phyloP scores from a whole-genome alignment of 2,329 filamentous ascomycete species.

The Diaporthe citriasiana region DNA sequence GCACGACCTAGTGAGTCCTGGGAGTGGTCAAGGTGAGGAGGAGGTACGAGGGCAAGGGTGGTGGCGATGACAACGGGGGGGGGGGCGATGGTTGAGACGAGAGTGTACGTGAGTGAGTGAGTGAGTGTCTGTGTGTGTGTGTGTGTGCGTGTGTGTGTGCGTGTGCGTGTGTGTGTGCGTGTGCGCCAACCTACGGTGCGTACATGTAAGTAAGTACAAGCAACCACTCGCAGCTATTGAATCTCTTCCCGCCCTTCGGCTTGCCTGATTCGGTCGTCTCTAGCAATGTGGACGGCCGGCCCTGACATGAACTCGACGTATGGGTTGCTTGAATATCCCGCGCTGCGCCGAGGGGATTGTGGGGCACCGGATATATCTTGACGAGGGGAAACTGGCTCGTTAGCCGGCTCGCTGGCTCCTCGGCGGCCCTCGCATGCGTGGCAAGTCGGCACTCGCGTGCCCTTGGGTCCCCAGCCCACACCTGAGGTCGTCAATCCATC shows the following conservation, averaged over 20 bases:
- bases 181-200: neutral
- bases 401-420: slow-evolving; percentile 14
- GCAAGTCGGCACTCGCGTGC: slow-evolving; percentile 15
- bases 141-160: neutral
- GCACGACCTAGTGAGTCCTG: neutral
- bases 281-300: neutral
- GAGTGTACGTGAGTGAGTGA: neutral
- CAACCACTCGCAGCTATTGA: neutral
- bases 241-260: slow-evolving; percentile 3
- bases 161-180: neutral
- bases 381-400: slow-evolving; percentile 12
- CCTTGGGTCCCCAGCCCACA: neutral
- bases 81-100: neutral
- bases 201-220: neutral
- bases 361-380: slow-evolving; percentile 3
- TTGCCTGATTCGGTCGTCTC: slow-evolving; percentile 22
- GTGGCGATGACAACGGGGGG: neutral
- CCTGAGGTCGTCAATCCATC: slow-evolving; percentile 1
- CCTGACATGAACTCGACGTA: neutral
- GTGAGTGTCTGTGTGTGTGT: neutral
- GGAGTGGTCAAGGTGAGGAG: neutral
- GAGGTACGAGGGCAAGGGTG: neutral
- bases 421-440: neutral
- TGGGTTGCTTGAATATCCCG: neutral
- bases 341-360: neutral